Evolutionary conservation across 345 rosid species (phyloP).

Genomic region (Rubroshorea leprosula): DNA sequence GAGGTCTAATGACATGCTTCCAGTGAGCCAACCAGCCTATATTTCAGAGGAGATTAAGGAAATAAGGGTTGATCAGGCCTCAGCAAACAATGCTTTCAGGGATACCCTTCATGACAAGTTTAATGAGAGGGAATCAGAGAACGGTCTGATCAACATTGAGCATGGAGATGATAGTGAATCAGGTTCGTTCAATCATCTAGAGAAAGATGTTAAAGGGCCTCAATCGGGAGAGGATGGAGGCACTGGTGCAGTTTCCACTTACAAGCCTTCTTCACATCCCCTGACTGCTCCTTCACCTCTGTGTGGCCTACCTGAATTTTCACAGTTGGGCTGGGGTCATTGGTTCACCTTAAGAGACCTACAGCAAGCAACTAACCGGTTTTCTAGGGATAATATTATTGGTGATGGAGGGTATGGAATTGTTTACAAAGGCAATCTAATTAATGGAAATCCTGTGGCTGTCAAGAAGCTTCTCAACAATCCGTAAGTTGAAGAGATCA

Average conservation of each 20-base stretch:
- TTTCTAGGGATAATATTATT: slow-evolving; percentile 72
- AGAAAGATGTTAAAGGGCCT: slow-evolving; percentile 39
- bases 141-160: slow-evolving; percentile 39
- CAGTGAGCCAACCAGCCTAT: slow-evolving; percentile 39
- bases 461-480: slow-evolving; percentile 92
- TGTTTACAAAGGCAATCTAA: slow-evolving; percentile 70
- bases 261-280: slow-evolving; percentile 47
- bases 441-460: slow-evolving; percentile 77
- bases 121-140: slow-evolving; percentile 58
- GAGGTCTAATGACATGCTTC: slow-evolving; percentile 41
- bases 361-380: slow-evolving; percentile 68
- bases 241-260: slow-evolving; percentile 22
- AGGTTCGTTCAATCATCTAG: slow-evolving; percentile 48
- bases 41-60: slow-evolving; percentile 82
- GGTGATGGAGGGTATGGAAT: slow-evolving; percentile 99
- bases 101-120: slow-evolving; percentile 44
- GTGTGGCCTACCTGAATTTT: slow-evolving; percentile 76
- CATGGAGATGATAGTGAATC: slow-evolving; percentile 53
- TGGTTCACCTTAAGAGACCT: slow-evolving; percentile 97
- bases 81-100: slow-evolving; percentile 45
- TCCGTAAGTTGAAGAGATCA: slow-evolving; percentile 49
- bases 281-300: slow-evolving; percentile 67
- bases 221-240: slow-evolving; percentile 45
- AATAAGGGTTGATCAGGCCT: slow-evolving; percentile 71
- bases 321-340: slow-evolving; percentile 96